These are phyloP conservation scores for Maudiozyma humilis DNA, from an alignment of 1,139 yeast genomes.

Conservation along the genomic window DNA sequence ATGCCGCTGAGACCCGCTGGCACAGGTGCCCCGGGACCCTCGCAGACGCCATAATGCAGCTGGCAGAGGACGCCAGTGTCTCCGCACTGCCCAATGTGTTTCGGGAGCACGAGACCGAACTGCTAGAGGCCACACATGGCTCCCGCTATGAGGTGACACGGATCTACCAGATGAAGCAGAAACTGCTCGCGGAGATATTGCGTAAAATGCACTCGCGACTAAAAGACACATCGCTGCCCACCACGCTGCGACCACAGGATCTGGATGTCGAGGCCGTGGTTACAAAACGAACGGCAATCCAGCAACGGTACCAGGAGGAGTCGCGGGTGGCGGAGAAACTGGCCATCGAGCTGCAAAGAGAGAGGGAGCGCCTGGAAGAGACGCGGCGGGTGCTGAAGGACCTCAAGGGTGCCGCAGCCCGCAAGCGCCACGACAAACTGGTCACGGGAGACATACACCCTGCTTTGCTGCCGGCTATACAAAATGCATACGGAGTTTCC, in stretches of 20 bases:
- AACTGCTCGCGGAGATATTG: slow-evolving; percentile 20
- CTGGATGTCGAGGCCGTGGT: slow-evolving; percentile 27
- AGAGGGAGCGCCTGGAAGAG: slow-evolving; percentile 18
- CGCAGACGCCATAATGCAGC: slow-evolving; percentile 16
- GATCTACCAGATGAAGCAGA: slow-evolving; percentile 18
- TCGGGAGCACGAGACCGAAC: slow-evolving; percentile 17
- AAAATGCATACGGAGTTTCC: slow-evolving; percentile 22
- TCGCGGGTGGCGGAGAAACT: slow-evolving; percentile 20
- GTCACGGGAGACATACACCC: slow-evolving; percentile 24
- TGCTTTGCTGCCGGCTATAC: slow-evolving; percentile 21
- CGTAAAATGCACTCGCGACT: slow-evolving; percentile 20
- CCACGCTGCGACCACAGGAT: slow-evolving; percentile 22
- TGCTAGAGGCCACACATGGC: slow-evolving; percentile 13
- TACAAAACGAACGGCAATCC: slow-evolving; percentile 26
- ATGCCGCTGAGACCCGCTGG: slow-evolving; percentile 12
- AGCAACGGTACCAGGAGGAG: slow-evolving; percentile 22
- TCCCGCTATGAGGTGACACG: slow-evolving; percentile 12
- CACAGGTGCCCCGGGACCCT: slow-evolving; percentile 17
- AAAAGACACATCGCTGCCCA: slow-evolving; percentile 22
- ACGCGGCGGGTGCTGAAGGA: slow-evolving; percentile 11
- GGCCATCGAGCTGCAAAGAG: slow-evolving; percentile 19
- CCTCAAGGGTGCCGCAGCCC: slow-evolving; percentile 13
- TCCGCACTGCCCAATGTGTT: slow-evolving; percentile 20
- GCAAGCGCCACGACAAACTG: slow-evolving; percentile 16
- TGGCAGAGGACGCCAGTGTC: slow-evolving; percentile 22